These are phyloP conservation scores for Pyricularia sp. DNA, from an alignment of 2,329 filamentous ascomycete genomes.

Conservation along the genomic window DNA sequence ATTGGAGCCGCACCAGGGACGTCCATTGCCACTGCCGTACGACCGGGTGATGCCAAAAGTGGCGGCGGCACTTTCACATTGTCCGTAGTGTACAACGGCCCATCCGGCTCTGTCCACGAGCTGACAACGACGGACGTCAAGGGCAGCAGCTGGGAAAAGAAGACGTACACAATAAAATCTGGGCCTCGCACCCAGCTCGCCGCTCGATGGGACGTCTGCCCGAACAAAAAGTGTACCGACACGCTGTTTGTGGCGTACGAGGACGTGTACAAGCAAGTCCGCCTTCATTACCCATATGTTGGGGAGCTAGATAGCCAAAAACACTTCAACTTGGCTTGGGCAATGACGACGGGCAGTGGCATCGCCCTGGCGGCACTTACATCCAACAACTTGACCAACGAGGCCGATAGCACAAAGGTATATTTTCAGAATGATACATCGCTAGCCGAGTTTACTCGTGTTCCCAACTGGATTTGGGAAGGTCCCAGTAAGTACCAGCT, in stretches of 20 bases:
- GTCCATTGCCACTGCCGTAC: background rate
- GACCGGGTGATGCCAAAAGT: background rate
- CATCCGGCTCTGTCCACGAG: background rate
- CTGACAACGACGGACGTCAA: background rate
- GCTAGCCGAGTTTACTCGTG: background rate
- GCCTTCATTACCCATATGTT: background rate
- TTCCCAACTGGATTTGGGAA: background rate
- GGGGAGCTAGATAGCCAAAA: no score
- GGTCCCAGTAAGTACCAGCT: background rate
- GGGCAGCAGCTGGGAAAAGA: background rate
- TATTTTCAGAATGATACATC: background rate
- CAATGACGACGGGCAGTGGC: background rate
- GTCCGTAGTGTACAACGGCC: background rate
- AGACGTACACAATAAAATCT: background rate
- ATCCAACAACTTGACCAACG: background rate
- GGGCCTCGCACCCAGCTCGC: background rate
- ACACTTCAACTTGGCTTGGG: no score
- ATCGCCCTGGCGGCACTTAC: background rate
- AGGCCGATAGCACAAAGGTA: background rate
- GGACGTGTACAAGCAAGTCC: background rate
- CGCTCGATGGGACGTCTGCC: conserved; percentile 2
- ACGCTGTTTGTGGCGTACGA: background rate
- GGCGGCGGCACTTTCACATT: background rate
- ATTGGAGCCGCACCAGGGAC: background rate
- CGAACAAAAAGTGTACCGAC: background rate